Conservation (phyloP, 495 filamentous ascomycete genomes). For the Aspergillus saccharolyticus region DNA sequence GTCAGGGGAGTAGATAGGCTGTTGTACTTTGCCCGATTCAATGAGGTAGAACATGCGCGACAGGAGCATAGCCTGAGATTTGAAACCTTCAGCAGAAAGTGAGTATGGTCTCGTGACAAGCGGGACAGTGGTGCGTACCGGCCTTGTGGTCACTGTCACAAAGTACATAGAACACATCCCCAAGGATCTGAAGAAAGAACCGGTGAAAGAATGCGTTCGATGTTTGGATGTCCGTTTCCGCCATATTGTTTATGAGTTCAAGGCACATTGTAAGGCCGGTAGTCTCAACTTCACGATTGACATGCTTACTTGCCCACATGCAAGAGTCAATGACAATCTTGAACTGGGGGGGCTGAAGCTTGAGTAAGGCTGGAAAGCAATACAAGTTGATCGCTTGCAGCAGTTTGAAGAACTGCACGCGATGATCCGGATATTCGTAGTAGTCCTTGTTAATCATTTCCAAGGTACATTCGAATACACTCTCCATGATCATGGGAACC, state of each 20-base stretch:
- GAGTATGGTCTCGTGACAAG: conserved; percentile 10
- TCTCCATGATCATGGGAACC: conserved; percentile 94
- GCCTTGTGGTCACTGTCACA: conserved; percentile 98
- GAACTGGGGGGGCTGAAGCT: conserved; percentile 91
- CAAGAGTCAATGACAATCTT: conserved; percentile 99
- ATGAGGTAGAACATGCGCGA: conserved; percentile 96
- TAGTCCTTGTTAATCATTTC: conserved; percentile 99
- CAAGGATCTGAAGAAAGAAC: conserved; percentile 90
- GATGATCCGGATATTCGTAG: conserved; percentile 96
- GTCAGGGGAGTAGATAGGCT: conserved; percentile 78
- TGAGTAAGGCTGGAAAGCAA: conserved; percentile 91
- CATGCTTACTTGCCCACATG: conserved; percentile 99
- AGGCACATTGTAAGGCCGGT: conserved; percentile 99
- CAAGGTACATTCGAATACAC: conserved; percentile 96
- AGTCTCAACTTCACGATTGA: conserved; percentile 95
- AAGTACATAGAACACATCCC: conserved; percentile 97
- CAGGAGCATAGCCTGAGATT: conserved; percentile 87
- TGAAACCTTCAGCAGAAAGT: conserved; percentile 61
- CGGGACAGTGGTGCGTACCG: conserved; percentile 41
- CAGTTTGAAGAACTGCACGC: conserved; percentile 97
- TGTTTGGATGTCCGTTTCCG: conserved; percentile 79
- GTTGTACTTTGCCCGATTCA: conserved; percentile 76
- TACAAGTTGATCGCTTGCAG: conserved; percentile 92
- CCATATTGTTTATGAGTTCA: conserved; percentile 95
- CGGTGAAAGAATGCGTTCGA: conserved; percentile 94